Evolutionary conservation across 192 early-diverging fungal genomes (phyloP), one percentile per base, ranked within the genome.

Genomic region (Dissophora globulifera): DNA sequence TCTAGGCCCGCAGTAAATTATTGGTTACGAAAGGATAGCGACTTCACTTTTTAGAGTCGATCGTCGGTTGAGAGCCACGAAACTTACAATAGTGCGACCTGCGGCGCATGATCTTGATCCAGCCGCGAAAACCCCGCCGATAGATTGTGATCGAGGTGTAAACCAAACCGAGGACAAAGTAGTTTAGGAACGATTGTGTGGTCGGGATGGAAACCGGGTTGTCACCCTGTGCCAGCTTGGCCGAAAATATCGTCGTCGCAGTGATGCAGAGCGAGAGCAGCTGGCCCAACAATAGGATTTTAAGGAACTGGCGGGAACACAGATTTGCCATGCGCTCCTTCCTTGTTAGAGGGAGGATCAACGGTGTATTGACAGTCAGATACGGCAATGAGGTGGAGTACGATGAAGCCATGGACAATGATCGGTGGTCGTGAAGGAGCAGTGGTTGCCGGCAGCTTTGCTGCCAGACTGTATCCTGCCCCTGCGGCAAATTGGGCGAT

Each of bases 211-310:
- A 76, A 35, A 76, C 72, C 19, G 72, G 63, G n/a, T 60, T 64
- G 0, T 89, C 83, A 3, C 58, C 72, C 47, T 76, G 72, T 13
- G 84, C 83, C 29, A 94, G 79, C 60, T 91, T 82, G 40, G 86
- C 85, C 26, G 84, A 87, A 1, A 88, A 81, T 12, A 93, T 83
- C 2, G 87, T 90, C 7, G 90, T 92, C 23, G 85, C 81, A 8
- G 92, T 94, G 58, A 94, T 91, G 54, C 91, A 94, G 8, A 94
- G 78, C 9, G 92, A 88, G 8, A 92, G 80, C 13, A 94, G 50
- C 78, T 91, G 89, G 8, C 89, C 89, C n/a, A 91, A 62, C 0
- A 78, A 45, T 6, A 89, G 64, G 53, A 89, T 82, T 1, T 55
- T 42, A 10, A 82, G 23, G 48, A 89, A 78, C 49, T 82, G 43